phyloP scores from a whole-genome alignment of 768 basidiomycete species.

The Pisolithus marmoratus region DNA sequence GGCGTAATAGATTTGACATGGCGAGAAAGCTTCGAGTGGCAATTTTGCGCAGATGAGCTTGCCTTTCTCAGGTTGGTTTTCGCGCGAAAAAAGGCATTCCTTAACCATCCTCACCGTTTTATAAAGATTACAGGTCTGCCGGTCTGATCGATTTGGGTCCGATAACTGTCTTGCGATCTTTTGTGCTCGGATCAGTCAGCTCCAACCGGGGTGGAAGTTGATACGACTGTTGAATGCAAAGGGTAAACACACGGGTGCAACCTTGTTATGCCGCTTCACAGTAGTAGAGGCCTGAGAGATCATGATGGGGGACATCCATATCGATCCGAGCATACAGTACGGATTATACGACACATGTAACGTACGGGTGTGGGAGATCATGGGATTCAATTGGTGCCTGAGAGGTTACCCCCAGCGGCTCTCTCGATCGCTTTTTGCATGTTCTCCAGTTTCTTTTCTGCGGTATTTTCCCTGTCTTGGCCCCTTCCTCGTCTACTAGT shows the following conservation, averaged over 20 bases:
- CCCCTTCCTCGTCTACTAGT: conserved; percentile 12
- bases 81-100: neutral
- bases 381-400: conserved; percentile 27
- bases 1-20: conserved; percentile 37
- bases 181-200: conserved; percentile 43
- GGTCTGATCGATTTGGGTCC: conserved; percentile 37
- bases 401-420: conserved; percentile 56
- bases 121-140: conserved; percentile 7
- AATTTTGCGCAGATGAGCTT: conserved; percentile 44
- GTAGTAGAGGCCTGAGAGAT: neutral
- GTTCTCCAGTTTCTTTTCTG: conserved; percentile 35
- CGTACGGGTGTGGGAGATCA: neutral
- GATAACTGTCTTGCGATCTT: conserved; percentile 47
- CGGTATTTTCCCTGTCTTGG: conserved; percentile 16
- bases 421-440: conserved; percentile 55
- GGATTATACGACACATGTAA: neutral
- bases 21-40: conserved; percentile 43
- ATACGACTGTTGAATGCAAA: conserved; percentile 44
- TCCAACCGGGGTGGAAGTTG: conserved; percentile 45
- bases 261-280: conserved; percentile 25
- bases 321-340: neutral
- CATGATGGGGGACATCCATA: too few species aligned
- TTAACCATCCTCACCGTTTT: neutral
- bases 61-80: conserved; percentile 44
- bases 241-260: conserved; percentile 36